Base-by-base conservation (phyloP, 164 flowering plant genomes). In the Vitis riparia region DNA sequence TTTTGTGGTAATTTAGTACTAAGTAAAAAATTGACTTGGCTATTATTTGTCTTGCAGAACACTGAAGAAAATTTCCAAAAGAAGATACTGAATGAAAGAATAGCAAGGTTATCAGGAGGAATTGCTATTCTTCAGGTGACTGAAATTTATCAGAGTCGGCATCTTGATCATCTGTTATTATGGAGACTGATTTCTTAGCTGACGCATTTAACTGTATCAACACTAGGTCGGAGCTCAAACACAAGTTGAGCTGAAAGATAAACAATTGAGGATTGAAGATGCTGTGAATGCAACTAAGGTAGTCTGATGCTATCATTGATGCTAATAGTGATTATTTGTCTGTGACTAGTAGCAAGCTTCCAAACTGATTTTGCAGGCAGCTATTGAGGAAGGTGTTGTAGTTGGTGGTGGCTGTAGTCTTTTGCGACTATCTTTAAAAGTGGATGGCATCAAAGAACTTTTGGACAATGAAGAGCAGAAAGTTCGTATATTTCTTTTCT, bases 221-320 rank as follows among this genome's bases (percentile, higher is more conserved):
- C 29, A 23, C 44, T 69, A 91, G 97, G 97, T 92, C 11, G 98
- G 98, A 70, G 97, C 97, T 58, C 95, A 84, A 74, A 92, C 98
- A 63, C 88, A 82, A 70, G 89, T 89, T 32, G 98, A 94, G 81
- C 59, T 89, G 73, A 94, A 94, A 81, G 97, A 94, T 76, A 94
- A 89, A 73, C 89, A 88, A 63, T 82, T 94, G 29, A 87, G 90
- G 72, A 77, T 94, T 50, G 94, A 94, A 84, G 98, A 94, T 85
- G 92, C 98, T 73, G 56, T 94, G 62, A 94, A 94, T 87, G 97
- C 98, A 59, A 88, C 97, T 0, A 92, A 91, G 97, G 97, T 92
- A 63, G 51, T 16, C 65, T 44, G 2, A 17, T 55, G 44, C 71
- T 67, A 59, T 57, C 53, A 51, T 70, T 65, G 27, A 62, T 68